Percentiles rank a stretch among this genome's conserved stretches.
Evolutionary conservation across 768 basidiomycete species (phyloP).

Genomic region (Astraeus odoratus): DNA sequence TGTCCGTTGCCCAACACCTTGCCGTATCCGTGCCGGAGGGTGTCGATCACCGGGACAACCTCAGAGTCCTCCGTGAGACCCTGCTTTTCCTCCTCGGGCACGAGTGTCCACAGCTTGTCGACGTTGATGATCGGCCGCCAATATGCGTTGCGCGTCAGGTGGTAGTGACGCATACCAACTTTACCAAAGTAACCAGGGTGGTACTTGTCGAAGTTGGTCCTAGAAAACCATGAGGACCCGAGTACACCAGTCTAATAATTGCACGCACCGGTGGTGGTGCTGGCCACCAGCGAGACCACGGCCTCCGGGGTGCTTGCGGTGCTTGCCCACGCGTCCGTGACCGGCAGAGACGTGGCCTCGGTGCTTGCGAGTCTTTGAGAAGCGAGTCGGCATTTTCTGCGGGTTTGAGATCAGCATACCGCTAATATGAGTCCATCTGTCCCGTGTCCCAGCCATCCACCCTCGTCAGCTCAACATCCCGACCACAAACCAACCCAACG

Average conservation of each 20-base stretch:
- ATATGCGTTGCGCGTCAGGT: constrained; percentile 81
- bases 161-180: constrained; percentile 99
- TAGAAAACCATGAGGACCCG: constrained; percentile 20
- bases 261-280: constrained; percentile 92
- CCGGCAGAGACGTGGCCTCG: constrained; percentile 99
- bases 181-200: constrained; percentile 99
- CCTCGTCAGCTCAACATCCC: constrained; percentile 27
- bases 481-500: constrained; percentile 14
- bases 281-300: constrained; percentile 99
- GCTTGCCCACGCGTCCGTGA: constrained; percentile 99
- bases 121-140: constrained; percentile 98
- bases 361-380: constrained; percentile 98
- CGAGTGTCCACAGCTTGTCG: constrained; percentile 93
- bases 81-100: constrained; percentile 79
- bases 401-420: constrained; percentile 14
- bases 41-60: constrained; percentile 94
- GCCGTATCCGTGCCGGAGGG: constrained; percentile 73
- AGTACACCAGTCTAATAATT: background rate
- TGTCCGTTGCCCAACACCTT: constrained; percentile 94
- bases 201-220: constrained; percentile 98
- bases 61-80: constrained; percentile 65
- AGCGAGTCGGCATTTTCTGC: constrained; percentile 86
- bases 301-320: constrained; percentile 99
- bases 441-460: constrained; percentile 44
- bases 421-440: constrained; percentile 26